Conservation (phyloP, 176 grass and related monocot genomes). For the Oryza glumipatula region DNA sequence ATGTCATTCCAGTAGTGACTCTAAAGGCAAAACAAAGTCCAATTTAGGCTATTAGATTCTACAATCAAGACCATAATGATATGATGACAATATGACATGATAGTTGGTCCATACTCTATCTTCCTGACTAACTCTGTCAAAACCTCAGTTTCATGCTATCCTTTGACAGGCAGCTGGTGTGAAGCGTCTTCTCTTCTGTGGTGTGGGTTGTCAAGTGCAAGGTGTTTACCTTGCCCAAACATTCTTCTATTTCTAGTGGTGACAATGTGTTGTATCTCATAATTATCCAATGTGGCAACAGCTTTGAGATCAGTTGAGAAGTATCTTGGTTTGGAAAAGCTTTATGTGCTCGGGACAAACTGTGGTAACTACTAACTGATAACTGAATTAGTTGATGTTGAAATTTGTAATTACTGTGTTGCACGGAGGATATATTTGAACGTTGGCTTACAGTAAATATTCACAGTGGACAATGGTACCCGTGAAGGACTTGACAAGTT, state of each 20-base stretch:
- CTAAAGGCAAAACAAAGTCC: background rate
- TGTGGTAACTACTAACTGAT: slow-evolving; percentile 69
- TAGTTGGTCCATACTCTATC: background rate
- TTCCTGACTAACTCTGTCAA: slow-evolving; percentile 6
- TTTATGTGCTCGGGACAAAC: slow-evolving; percentile 98
- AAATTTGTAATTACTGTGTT: background rate
- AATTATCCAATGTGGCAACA: slow-evolving; percentile 59
- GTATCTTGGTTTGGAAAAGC: slow-evolving; percentile 95
- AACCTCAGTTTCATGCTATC: slow-evolving; percentile 13
- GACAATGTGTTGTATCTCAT: slow-evolving; percentile 43
- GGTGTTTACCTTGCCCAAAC: slow-evolving; percentile 43
- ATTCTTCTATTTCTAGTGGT: slow-evolving; percentile 12
- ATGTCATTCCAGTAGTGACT: background rate
- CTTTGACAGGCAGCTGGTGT: slow-evolving; percentile 88
- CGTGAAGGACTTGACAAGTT: slow-evolving; percentile 93
- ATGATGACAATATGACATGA: background rate
- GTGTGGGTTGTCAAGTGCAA: slow-evolving; percentile 98
- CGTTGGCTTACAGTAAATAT: slow-evolving; percentile 26
- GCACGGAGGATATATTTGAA: slow-evolving; percentile 15
- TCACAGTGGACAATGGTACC: slow-evolving; percentile 92
- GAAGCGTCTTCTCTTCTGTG: slow-evolving; percentile 95
- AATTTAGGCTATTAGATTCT: background rate
- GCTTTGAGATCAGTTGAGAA: slow-evolving; percentile 94
- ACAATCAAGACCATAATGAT: background rate
- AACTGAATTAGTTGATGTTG: background rate